Evolutionary conservation across 371 early-diverging fungal genomes (phyloP).

Genomic region (Dichotomocladium elegans): DNA sequence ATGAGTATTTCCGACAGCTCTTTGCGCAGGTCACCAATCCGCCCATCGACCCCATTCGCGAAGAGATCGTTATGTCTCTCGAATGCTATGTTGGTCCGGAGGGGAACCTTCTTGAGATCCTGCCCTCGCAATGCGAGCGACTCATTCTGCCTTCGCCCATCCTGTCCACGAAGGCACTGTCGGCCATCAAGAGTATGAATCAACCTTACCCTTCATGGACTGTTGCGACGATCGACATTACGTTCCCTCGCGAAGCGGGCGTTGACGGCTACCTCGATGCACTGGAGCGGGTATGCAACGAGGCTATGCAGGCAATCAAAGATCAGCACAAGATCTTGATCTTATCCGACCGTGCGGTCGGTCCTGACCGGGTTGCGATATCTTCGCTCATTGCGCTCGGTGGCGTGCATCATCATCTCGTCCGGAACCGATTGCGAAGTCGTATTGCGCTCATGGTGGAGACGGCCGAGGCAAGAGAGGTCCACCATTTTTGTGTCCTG

Average conservation of each 20-base stretch:
- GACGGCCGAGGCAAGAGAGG: slow-evolving; percentile 94
- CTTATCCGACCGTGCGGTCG: slow-evolving; percentile 75
- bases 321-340: slow-evolving; percentile 78
- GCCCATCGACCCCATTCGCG: slow-evolving; percentile 98
- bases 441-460: slow-evolving; percentile 88
- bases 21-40: slow-evolving; percentile 98
- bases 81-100: slow-evolving; percentile 93
- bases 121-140: slow-evolving; percentile 75
- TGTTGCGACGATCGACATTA: slow-evolving; percentile 83
- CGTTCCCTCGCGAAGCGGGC: slow-evolving; percentile 75
- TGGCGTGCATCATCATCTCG: slow-evolving; percentile 92
- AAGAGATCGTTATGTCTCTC: slow-evolving; percentile 95
- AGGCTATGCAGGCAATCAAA: slow-evolving; percentile 77
- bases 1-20: slow-evolving; percentile 95
- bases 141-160: slow-evolving; percentile 85
- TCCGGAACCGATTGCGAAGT: slow-evolving; percentile 83
- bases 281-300: slow-evolving; percentile 81
- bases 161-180: slow-evolving; percentile 77
- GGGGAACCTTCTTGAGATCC: slow-evolving; percentile 88
- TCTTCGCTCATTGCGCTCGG: slow-evolving; percentile 87
- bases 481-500: slow-evolving; percentile 94
- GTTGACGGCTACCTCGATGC: slow-evolving; percentile 72
- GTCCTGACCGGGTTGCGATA: slow-evolving; percentile 74
- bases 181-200: slow-evolving; percentile 69
- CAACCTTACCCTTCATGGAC: slow-evolving; percentile 69